Evolutionary conservation across 23 red algal genomes (phyloP), one percentile per base, ranked within the genome.

Genomic region (Gracilaria caudata): DNA sequence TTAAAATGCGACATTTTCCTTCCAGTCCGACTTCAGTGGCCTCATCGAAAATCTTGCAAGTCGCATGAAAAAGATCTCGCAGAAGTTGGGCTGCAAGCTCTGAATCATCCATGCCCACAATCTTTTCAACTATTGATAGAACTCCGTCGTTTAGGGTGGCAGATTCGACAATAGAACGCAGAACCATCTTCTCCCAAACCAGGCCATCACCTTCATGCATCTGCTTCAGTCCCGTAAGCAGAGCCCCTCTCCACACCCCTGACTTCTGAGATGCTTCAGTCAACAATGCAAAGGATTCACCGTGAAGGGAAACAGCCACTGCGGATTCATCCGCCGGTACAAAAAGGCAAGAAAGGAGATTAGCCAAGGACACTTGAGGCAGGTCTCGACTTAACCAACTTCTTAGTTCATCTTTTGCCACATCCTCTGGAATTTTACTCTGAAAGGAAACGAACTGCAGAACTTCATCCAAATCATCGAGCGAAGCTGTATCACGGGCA

Each of bases 141-240:
- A 89, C 85, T 25, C 37, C 73, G 13, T 89, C 72, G 61, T 89
- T 78, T 55, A 89, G 16, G 14, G 85, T 89, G 3, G 85, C 85
- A 41, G 85, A 89, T 59, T 89, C 53, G 10, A 79, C 72, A 13
- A 89, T 56, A 38, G 85, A 89, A 1, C 73, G 85, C 41, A 58
- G 4, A 65, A 89, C 43, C 73, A 79, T 75, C 45, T 49, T 78
- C 6, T 43, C 26, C 68, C 46, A 77, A 66, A 89, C 74, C 51
- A 39, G 11, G 30, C 47, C 4, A 9, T 78, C 70, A 36, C 35
- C 55, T 24, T 49, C 40, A 17, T 75, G 0, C 11, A 79, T 8
- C 26, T 78, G n/a, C 55, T 45, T 45, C 8, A 89, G 29, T 64
- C 57, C 72, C 13, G 25, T 44, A 14, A 89, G 6, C 1, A 89